These are phyloP conservation scores for Teratosphaeria zuluensis DNA, from an alignment of 2,329 filamentous ascomycete genomes.

Conservation along the genomic window DNA sequence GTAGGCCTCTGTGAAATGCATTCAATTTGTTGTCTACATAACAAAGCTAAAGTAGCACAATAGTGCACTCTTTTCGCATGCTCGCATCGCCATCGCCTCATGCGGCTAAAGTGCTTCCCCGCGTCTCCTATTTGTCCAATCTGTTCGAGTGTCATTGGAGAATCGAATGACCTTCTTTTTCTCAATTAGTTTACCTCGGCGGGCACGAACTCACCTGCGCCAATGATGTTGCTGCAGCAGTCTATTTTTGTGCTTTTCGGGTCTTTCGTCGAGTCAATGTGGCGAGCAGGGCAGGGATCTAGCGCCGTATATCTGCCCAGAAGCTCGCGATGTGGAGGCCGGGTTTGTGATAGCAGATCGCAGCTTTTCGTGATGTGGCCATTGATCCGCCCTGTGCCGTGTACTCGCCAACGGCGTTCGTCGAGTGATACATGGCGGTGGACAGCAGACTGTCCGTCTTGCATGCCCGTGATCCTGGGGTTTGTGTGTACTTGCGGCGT, in stretches of 20 bases:
- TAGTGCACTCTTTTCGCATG: background rate
- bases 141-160: background rate
- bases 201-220: background rate
- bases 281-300: background rate
- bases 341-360: too few species aligned
- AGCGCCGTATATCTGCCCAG: background rate
- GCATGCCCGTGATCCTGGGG: background rate
- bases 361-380: background rate
- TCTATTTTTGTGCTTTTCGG: background rate
- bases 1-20: conserved; percentile 2
- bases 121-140: background rate
- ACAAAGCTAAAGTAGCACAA: background rate
- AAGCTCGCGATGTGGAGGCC: too few species aligned
- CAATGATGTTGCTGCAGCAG: background rate
- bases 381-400: too few species aligned
- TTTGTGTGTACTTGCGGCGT: background rate
- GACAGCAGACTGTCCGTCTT: background rate
- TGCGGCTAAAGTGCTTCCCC: background rate
- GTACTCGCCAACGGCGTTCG: background rate
- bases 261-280: background rate
- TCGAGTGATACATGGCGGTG: background rate
- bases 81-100: background rate
- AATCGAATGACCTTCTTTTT: background rate
- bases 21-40: conserved; percentile 1
- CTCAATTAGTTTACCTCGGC: background rate